Conservation (phyloP, 352 stramenopile genomes). For the Pythium volutum region DNA sequence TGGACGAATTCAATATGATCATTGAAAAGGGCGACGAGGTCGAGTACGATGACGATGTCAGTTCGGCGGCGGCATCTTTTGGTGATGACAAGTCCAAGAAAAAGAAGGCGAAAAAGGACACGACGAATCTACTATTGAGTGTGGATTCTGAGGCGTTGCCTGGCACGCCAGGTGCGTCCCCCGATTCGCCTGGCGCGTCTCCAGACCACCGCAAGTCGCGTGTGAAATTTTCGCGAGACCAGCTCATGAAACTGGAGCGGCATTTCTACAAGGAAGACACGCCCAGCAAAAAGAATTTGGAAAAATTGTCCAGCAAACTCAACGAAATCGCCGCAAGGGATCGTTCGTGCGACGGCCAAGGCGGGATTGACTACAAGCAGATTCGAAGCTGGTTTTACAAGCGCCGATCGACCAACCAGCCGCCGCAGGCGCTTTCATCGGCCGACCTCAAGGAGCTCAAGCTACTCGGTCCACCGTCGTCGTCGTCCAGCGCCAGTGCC, state of each 20-base stretch:
- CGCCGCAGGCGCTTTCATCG: slow-evolving; percentile 58
- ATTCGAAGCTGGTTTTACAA: slow-evolving; percentile 89
- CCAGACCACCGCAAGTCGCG: slow-evolving; percentile 60
- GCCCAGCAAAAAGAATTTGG: slow-evolving; percentile 73
- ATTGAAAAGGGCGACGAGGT: slow-evolving; percentile 43
- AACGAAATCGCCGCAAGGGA: slow-evolving; percentile 65
- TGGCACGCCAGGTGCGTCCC: slow-evolving; percentile 48
- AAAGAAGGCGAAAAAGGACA: slow-evolving; percentile 56
- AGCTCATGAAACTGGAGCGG: slow-evolving; percentile 78
- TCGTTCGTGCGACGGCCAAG: slow-evolving; percentile 49
- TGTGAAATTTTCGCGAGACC: slow-evolving; percentile 75
- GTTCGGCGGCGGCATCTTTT: not conserved
- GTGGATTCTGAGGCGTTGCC: slow-evolving; percentile 59
- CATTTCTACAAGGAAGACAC: slow-evolving; percentile 84
- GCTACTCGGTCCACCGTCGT: slow-evolving; percentile 27
- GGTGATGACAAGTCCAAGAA: slow-evolving; percentile 41
- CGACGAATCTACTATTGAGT: slow-evolving; percentile 40
- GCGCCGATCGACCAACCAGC: slow-evolving; percentile 70
- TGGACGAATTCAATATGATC: slow-evolving; percentile 79
- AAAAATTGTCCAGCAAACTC: slow-evolving; percentile 70
- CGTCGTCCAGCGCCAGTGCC: slow-evolving; percentile 60
- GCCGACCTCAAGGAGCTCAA: slow-evolving; percentile 49
- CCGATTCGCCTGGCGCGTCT: slow-evolving; percentile 64
- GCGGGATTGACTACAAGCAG: slow-evolving; percentile 84
- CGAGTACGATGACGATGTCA: slow-evolving; percentile 14